Percentiles rank a stretch among this genome's conserved stretches.
Evolutionary conservation across 2,329 filamentous ascomycete genomes (phyloP).

Genomic region (Westerdykella sp.): DNA sequence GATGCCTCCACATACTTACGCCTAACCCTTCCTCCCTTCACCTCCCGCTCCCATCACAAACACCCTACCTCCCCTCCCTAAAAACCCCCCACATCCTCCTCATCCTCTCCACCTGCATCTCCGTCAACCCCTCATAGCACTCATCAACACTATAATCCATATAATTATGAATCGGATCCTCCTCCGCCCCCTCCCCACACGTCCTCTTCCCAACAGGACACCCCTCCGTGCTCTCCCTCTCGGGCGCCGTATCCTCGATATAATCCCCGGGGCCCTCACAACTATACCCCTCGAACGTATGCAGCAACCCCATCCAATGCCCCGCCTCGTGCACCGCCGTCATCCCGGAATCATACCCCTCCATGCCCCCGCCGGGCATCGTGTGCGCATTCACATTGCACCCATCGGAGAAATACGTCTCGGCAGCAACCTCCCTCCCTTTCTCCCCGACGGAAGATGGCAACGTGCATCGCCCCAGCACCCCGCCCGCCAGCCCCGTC

Average conservation of each 20-base stretch:
- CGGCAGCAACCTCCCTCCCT: slow-evolving; percentile 20
- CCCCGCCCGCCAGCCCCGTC: slow-evolving; percentile 43
- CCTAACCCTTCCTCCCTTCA: not conserved
- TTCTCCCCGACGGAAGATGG: slow-evolving; percentile 36
- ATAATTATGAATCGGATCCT: slow-evolving; percentile 53
- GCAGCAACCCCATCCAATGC: slow-evolving; percentile 44
- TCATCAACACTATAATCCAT: slow-evolving; percentile 56
- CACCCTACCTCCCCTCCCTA: not conserved
- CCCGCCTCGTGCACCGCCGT: slow-evolving; percentile 46
- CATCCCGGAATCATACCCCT: slow-evolving; percentile 46
- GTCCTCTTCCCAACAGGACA: slow-evolving; percentile 49
- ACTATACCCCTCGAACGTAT: slow-evolving; percentile 43
- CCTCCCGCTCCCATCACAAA: not conserved
- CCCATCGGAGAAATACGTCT: slow-evolving; percentile 46
- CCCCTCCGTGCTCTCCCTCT: slow-evolving; percentile 46
- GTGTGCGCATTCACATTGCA: slow-evolving; percentile 54
- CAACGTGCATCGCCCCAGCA: slow-evolving; percentile 53
- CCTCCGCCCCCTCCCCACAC: slow-evolving; percentile 36
- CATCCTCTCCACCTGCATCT: slow-evolving; percentile 41
- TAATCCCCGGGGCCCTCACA: slow-evolving; percentile 43
- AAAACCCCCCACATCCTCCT: slow-evolving; percentile 1
- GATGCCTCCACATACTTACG: not conserved
- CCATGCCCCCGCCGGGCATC: slow-evolving; percentile 49
- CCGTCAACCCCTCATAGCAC: slow-evolving; percentile 50
- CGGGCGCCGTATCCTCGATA: slow-evolving; percentile 40